Percentiles rank a stretch among this genome's conserved stretches.
These are phyloP conservation scores for Suillus decipiens DNA, from an alignment of 768 basidiomycete genomes.

Conservation along the genomic window DNA sequence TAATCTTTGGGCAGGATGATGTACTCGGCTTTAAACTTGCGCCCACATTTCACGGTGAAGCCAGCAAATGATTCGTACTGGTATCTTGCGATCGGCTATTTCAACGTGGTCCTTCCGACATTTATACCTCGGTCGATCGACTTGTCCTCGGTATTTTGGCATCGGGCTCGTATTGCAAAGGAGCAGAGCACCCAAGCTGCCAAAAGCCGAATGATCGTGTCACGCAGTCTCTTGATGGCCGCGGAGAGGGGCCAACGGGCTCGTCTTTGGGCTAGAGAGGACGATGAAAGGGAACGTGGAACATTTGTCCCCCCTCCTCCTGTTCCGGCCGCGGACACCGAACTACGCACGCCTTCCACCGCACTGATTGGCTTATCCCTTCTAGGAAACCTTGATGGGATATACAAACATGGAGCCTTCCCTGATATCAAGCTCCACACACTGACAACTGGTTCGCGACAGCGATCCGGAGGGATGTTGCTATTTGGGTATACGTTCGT, in stretches of 20 bases:
- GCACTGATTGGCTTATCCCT: conserved; percentile 80
- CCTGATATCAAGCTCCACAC: conserved; percentile 63
- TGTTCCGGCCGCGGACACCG: conserved; percentile 20
- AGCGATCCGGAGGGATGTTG: conserved; percentile 74
- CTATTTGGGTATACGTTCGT: conserved; percentile 81
- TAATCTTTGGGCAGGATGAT: conserved; percentile 54
- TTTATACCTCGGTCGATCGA: conserved; percentile 56
- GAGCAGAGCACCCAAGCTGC: conserved; percentile 65
- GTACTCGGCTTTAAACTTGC: conserved; percentile 84
- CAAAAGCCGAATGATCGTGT: conserved; percentile 60
- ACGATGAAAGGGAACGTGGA: conserved; percentile 61
- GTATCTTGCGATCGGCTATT: conserved; percentile 81
- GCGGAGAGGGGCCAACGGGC: conserved; percentile 59
- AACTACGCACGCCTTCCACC: conserved; percentile 49
- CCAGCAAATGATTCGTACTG: conserved; percentile 65
- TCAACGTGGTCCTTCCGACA: conserved; percentile 77
- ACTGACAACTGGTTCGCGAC: conserved; percentile 83
- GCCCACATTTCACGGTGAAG: conserved; percentile 54
- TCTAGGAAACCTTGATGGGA: conserved; percentile 82
- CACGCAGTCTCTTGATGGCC: conserved; percentile 68
- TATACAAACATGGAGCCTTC: conserved; percentile 69
- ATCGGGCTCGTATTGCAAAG: conserved; percentile 68
- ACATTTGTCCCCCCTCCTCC: conserved; percentile 37
- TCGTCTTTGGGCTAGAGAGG: conserved; percentile 70
- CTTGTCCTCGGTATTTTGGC: conserved; percentile 62